Percentiles rank a stretch among this genome's conserved stretches.
These are phyloP conservation scores for Colletotrichum karsti DNA, from an alignment of 2,329 filamentous ascomycete genomes.

Conservation along the genomic window DNA sequence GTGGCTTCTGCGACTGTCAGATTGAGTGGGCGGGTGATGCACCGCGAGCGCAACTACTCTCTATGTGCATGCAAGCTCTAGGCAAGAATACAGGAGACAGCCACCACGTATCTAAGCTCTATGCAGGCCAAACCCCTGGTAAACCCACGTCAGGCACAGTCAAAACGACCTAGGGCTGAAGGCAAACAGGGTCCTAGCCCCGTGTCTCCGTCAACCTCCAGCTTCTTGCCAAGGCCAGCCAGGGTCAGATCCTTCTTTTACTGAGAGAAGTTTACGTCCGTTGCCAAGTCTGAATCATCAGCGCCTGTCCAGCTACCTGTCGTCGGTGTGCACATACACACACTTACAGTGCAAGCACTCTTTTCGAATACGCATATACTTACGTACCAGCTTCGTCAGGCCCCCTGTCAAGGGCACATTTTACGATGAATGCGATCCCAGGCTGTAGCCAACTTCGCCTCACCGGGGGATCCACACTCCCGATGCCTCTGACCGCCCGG, in stretches of 20 bases:
- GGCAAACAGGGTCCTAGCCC: slow-evolving; percentile 6
- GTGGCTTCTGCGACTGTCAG: not conserved
- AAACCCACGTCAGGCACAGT: slow-evolving; percentile 17
- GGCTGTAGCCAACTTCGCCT: not conserved
- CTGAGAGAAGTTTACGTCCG: not conserved
- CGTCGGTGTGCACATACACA: not conserved
- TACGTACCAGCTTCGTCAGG: slow-evolving; percentile 15
- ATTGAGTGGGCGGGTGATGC: not conserved
- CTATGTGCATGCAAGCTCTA: not conserved
- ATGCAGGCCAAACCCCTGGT: slow-evolving; percentile 5
- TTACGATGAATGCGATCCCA: slow-evolving; percentile 7
- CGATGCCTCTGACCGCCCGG: not conserved
- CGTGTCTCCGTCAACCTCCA: not conserved
- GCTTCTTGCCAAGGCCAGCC: slow-evolving; percentile 6
- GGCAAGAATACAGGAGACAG: not conserved
- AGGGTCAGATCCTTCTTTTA: slow-evolving; percentile 3
- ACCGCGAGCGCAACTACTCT: not conserved
- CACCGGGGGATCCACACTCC: not conserved
- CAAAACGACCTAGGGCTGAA: slow-evolving; percentile 18
- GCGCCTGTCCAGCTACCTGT: not conserved
- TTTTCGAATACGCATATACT: slow-evolving; percentile 6
- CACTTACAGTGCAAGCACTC: not conserved
- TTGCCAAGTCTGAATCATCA: not conserved
- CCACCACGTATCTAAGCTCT: not conserved
- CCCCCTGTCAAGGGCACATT: not conserved